Evolutionary conservation across 495 filamentous ascomycete genomes (phyloP).

Genomic region (Terfezia boudieri): DNA sequence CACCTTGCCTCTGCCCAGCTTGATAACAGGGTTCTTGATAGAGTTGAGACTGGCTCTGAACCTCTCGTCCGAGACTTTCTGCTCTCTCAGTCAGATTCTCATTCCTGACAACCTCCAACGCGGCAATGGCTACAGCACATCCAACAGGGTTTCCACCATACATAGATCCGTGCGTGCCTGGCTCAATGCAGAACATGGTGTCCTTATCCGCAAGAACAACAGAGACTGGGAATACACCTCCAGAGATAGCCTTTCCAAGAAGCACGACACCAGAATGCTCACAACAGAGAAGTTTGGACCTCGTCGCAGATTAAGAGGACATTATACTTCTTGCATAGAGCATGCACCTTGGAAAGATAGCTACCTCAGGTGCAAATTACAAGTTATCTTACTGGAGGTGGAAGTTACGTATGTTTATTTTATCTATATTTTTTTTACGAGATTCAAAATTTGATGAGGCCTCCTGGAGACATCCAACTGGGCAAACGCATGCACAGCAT

Average conservation of each 20-base stretch:
- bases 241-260: slow-evolving; percentile 90
- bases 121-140: slow-evolving; percentile 85
- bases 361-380: slow-evolving; percentile 25
- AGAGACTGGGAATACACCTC: slow-evolving; percentile 96
- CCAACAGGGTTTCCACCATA: slow-evolving; percentile 94
- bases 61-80: slow-evolving; percentile 52
- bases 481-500: too few species aligned
- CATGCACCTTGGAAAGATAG: slow-evolving; percentile 63
- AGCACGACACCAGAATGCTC: slow-evolving; percentile 93
- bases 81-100: slow-evolving; percentile 69
- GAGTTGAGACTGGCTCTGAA: slow-evolving; percentile 35
- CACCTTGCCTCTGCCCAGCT: slow-evolving; percentile 73
- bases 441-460: too few species aligned
- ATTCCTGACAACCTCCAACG: slow-evolving; percentile 79
- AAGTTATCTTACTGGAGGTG: too few species aligned
- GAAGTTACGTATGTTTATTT: too few species aligned
- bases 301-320: slow-evolving; percentile 92
- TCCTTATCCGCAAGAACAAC: slow-evolving; percentile 75
- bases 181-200: slow-evolving; percentile 91
- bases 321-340: slow-evolving; percentile 80
- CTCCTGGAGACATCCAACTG: too few species aligned
- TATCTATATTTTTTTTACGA: too few species aligned
- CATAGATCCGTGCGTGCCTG: slow-evolving; percentile 88
- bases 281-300: slow-evolving; percentile 94
- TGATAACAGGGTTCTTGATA: slow-evolving; percentile 58